Evolutionary conservation across 331 rosid genomes (phyloP), one percentile per base, ranked within the genome.

Genomic region (Quercus tomentella): DNA sequence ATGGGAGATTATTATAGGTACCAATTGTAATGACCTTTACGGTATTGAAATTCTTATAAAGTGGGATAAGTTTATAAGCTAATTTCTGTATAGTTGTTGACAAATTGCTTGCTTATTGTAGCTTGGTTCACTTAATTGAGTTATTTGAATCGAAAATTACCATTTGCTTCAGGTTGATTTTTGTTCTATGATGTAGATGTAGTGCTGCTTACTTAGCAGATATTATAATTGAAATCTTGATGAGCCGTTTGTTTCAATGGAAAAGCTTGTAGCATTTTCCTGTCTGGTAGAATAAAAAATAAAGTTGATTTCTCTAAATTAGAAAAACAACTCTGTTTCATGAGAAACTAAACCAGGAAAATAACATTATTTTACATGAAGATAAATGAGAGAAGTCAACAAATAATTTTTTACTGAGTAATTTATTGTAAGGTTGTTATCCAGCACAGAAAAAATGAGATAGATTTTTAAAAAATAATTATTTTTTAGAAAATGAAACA

Each of bases 11-110:
- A 56, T 68, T 66, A 41, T 8, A 76, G 83, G 79, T 58, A 83
- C 84, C 69, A 82, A 89, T 55, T 83, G 82, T 75, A 81, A 85
- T 78, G 81, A 76, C 52, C 25, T 72, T 72, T 70, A 78, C 66
- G 80, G 76, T 72, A 66, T 41, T 83, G 55, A 67, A 79, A 81
- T 79, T 82, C 25, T 63, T 73, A 76, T 73, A 3, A 71, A 79
- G 76, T 26, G 65, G 69, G 73, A 78, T 41, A 72, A 76, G 25
- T 75, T 79, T 74, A 61, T 41, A 51, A 16, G n/a, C 65, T 45
- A 66, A 45, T 43, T 61, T 25, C 37, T 61, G 73, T 35, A 45
- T 41, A 56, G 35, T 55, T 49, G 10, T 61, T 82, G 68, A 61
- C 51, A 28, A 70, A 70, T 72, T 66, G 6, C 72, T 67, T 67